Evolutionary conservation across 2,329 filamentous ascomycete genomes (phyloP).

Genomic region (Colletotrichum camelliae): DNA sequence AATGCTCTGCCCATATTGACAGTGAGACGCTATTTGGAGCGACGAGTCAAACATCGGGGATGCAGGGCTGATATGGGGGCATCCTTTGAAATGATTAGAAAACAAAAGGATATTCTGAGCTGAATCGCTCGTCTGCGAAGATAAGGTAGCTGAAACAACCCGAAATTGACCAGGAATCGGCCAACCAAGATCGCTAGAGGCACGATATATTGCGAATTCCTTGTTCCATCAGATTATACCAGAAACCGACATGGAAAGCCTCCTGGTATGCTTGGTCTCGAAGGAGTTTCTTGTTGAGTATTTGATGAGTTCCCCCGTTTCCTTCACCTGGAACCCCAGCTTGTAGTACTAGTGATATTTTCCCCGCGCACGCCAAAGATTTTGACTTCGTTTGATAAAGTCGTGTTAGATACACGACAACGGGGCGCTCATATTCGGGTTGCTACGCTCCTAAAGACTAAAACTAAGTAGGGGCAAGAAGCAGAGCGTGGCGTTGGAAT

Average conservation of each 20-base stretch:
- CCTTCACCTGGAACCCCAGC: too few relatives aligned
- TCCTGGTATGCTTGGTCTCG: too few relatives aligned
- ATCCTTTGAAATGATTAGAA: not conserved
- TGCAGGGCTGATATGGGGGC: not conserved
- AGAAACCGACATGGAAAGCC: too few relatives aligned
- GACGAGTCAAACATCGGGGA: not conserved
- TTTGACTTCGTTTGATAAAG: too few relatives aligned
- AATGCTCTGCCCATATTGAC: not conserved
- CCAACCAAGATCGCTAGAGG: too few relatives aligned
- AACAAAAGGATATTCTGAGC: not conserved
- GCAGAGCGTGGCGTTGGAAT: not conserved
- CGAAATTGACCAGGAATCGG: not conserved
- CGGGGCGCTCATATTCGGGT: not conserved
- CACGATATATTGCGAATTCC: too few relatives aligned
- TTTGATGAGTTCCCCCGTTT: too few relatives aligned
- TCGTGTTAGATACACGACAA: too few relatives aligned
- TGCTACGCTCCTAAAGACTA: not conserved
- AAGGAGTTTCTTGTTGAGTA: too few relatives aligned
- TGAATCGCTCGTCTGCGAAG: not conserved
- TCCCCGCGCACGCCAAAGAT: too few relatives aligned
- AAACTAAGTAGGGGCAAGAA: not conserved
- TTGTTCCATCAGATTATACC: too few relatives aligned
- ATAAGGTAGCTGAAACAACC: not conserved
- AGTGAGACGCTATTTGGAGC: not conserved
- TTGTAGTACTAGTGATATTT: too few relatives aligned